A percentile compares a stretch with the other conserved stretches of the same genome.
These are phyloP conservation scores for Elaeagnus macrophylla DNA, from an alignment of 306 rosid species.

Conservation along the genomic window DNA sequence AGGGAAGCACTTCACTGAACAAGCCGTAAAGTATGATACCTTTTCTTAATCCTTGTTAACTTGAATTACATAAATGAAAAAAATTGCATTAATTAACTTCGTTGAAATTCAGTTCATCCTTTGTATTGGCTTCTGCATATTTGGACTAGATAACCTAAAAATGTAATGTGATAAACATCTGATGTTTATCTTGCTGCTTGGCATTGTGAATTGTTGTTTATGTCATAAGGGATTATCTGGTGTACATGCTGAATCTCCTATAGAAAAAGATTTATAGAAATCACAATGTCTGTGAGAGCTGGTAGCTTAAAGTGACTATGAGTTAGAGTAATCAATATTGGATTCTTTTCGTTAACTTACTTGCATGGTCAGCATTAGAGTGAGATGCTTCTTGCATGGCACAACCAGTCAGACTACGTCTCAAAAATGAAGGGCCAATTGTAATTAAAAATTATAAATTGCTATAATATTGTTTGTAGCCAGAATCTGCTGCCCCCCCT, in stretches of 20 bases:
- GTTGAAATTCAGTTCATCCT: background rate
- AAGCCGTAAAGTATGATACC: conserved; percentile 43
- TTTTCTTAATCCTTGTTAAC: background rate
- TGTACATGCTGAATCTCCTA: background rate
- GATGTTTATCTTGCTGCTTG: background rate
- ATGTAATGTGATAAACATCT: background rate
- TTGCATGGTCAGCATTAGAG: background rate
- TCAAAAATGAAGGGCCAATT: background rate
- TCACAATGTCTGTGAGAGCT: background rate
- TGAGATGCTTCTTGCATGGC: background rate
- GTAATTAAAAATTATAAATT: background rate
- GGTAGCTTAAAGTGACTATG: background rate
- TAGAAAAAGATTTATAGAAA: background rate
- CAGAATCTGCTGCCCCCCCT: no score
- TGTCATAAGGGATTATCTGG: background rate
- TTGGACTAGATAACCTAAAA: background rate
- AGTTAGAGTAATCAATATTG: background rate
- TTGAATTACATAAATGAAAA: background rate
- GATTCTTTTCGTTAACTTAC: background rate
- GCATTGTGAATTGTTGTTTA: background rate
- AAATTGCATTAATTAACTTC: background rate
- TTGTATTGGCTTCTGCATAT: background rate
- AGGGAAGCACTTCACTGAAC: conserved; percentile 44
- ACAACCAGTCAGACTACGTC: background rate
- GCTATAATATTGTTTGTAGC: no score